These are phyloP conservation scores for Aspergillus incahuasiensis DNA, from an alignment of 495 filamentous ascomycete genomes.

Conservation along the genomic window DNA sequence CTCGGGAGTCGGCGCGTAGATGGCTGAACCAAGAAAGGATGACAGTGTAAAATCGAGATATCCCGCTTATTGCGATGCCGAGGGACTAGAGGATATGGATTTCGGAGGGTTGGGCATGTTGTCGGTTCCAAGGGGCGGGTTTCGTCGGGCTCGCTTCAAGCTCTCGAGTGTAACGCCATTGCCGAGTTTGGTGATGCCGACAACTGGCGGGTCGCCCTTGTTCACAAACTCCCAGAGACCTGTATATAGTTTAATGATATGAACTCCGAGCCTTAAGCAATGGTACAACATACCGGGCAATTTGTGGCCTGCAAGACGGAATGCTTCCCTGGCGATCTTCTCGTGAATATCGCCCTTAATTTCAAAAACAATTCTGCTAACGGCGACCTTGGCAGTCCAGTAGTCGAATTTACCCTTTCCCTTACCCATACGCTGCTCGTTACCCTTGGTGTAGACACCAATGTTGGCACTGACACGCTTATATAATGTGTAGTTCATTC, in stretches of 20 bases:
- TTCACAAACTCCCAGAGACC: slow-evolving; percentile 91
- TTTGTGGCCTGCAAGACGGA: slow-evolving; percentile 91
- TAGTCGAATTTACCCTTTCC: slow-evolving; percentile 97
- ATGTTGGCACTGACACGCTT: slow-evolving; percentile 86
- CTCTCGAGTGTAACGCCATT: slow-evolving; percentile 75
- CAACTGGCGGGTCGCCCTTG: slow-evolving; percentile 84
- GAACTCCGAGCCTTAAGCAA: not conserved
- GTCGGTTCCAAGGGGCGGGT: slow-evolving; percentile 49
- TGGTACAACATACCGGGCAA: slow-evolving; percentile 68
- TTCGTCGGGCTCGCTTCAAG: slow-evolving; percentile 69
- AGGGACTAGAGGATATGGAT: slow-evolving; percentile 35
- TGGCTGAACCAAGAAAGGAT: slow-evolving; percentile 13
- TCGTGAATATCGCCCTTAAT: slow-evolving; percentile 89
- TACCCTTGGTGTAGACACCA: slow-evolving; percentile 91
- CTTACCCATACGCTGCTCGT: slow-evolving; percentile 98
- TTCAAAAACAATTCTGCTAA: slow-evolving; percentile 88
- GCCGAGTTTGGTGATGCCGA: slow-evolving; percentile 88
- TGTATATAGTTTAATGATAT: slow-evolving; percentile 35
- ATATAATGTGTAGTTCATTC: slow-evolving; percentile 88
- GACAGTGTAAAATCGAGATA: slow-evolving; percentile 8
- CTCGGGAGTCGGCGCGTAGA: slow-evolving; percentile 51
- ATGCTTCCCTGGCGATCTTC: slow-evolving; percentile 88
- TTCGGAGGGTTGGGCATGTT: slow-evolving; percentile 30
- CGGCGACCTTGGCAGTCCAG: slow-evolving; percentile 83
- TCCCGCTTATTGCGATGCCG: slow-evolving; percentile 37